Base-by-base conservation (phyloP, 768 basidiomycete species). In the Suillus ampliporus region DNA sequence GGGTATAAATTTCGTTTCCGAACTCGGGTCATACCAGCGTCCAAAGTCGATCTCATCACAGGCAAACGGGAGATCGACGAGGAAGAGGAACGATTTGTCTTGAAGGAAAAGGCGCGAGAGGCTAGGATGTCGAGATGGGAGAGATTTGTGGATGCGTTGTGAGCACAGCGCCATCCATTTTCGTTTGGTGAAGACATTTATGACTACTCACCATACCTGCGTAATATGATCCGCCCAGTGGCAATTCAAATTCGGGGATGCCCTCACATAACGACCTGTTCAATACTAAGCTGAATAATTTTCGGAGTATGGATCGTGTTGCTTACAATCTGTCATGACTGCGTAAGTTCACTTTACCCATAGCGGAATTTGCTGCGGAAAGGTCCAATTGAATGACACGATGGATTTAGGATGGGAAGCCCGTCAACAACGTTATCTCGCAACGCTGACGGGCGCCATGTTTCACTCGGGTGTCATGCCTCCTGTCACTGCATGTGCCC, bases 61-160 rank as follows among this genome's bases (percentile, higher is more conserved):
- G 89, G 88, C 21, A 78, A 86, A 63, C 74, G 80, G 26, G 81
- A 81, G 64, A 87, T 89, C 41, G 83, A 89, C 63, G 86, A 87
- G 50, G 88, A 87, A 68, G 89, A 91, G 72, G 77, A 82, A 65
- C 76, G 72, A 60, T 86, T 79, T 66, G 6, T 40, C 10, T 40
- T 28, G 54, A 60, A 84, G 57, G 78, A 73, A 40, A 76, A 66
- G 31, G 58, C 63, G 56, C 68, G 67, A 1, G 46, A 37, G 26
- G 50, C 50, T 68, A 6, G 68, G 9, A 56, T 60, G 58, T 64
- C 71, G 40, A 62, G 56, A 38, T 72, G 69, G 73, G 65, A 66
- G 56, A 70, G 60, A 58, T 37, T 76, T 34, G 70, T 67, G 58
- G 75, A 73, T 31, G 48, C 64, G 26, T 46, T 75, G 47, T 65